Conservation (phyloP, 257 asterid species). For the Solanum dulcamara region DNA sequence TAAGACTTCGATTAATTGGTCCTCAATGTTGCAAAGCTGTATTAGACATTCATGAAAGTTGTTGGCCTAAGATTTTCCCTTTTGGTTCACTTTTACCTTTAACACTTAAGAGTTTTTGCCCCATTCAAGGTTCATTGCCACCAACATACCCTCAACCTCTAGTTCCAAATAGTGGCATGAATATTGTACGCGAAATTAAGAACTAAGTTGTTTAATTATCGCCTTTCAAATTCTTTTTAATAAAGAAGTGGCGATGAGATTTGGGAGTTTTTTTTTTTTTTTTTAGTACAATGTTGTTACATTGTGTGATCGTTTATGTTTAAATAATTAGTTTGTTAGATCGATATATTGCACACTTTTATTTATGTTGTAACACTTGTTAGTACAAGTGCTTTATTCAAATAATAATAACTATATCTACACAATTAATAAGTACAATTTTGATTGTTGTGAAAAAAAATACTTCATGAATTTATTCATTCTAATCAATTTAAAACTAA, state of each 20-base stretch:
- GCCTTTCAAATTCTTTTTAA: neutral
- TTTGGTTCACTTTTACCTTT: slow-evolving; percentile 5
- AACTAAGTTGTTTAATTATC: neutral
- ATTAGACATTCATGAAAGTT: slow-evolving; percentile 8
- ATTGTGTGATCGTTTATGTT: neutral
- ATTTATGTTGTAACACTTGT: neutral
- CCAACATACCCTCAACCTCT: neutral
- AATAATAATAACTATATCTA: neutral
- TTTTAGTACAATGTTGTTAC: neutral
- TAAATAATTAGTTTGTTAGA: neutral
- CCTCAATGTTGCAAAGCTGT: slow-evolving; percentile 15
- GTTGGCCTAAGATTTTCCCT: slow-evolving; percentile 18
- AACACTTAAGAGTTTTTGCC: neutral
- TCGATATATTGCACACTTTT: neutral
- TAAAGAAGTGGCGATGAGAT: neutral
- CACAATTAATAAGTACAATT: neutral
- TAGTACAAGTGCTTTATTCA: neutral
- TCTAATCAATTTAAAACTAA: neutral
- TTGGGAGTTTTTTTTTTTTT: neutral
- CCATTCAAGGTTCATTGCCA: neutral
- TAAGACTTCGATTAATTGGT: neutral
- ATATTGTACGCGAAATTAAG: neutral
- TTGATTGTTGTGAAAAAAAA: neutral
- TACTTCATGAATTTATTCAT: neutral
- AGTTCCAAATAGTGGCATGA: neutral